Evolutionary conservation across 2,329 filamentous ascomycete genomes (phyloP), one percentile per base, ranked within the genome.

Genomic region (Aspergillus sp.): DNA sequence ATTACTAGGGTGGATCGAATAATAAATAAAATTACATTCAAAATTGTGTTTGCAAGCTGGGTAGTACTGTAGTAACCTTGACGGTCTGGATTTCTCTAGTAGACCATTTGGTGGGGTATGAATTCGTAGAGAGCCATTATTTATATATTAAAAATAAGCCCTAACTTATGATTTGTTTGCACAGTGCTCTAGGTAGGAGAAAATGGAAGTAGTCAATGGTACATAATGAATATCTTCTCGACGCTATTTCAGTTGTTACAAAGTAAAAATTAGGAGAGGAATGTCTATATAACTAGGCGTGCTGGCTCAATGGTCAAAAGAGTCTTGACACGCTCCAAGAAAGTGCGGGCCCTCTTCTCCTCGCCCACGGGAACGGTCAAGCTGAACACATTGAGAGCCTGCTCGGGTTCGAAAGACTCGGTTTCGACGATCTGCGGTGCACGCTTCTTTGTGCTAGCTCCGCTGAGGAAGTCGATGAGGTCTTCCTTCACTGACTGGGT

Each of bases 281-380:
- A 27, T 40, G 47, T 65, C 56, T 73, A 83, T 64, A 84, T 69
- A 35, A 96, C 85, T 69, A 96, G 76, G 67, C 87, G 83, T 35
- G 87, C 90, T 14, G 91, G 91, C 76, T 95, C 89, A 63, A 85
- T 82, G 76, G 96, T 91, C 65, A 99, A 76, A 25, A 93, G 87
- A 46, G 82, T 78, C 85, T 96, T 97, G 70, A 97, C 84, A 66
- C 91, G 86, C 77, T 93, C 89, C 63, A 99, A 76, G 78, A 97
- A 99, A 11, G 88, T 82, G 69, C 85, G 82, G 14, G 91, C 95
- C 67, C 92, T 83, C 79, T 87, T 85, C 82, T 93, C 90, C 73
- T 99, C 95, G 8, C 84, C 85, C 76, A 84, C 86, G 40, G 89
- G 87, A 19, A 96, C 93, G 27, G 82, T 87, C 52, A 99, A 79